Base-by-base conservation (phyloP, 2,329 filamentous ascomycete species). In the Apiospora sp. region DNA sequence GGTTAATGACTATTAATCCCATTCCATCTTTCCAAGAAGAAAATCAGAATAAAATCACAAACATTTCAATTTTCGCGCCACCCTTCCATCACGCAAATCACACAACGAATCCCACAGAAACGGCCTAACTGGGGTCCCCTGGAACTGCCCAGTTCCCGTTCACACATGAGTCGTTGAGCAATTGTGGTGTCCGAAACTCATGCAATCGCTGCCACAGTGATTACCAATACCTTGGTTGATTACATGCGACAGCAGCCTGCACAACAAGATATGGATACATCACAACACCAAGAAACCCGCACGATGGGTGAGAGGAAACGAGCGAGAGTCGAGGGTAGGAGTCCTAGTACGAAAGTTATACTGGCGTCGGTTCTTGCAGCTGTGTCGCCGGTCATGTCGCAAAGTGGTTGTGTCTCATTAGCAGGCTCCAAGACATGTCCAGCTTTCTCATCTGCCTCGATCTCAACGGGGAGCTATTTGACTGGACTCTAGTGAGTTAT, bases 361-460 rank as follows among this genome's bases (percentile, higher is more conserved):
- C 67, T 78, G 19, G 49, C 78, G 37, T 76, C 76, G 34, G 68
- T 78, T 61, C 73, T 80, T 41, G 74, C 76, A 49, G 71, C 76
- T 41, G 71, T 70, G 67, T 76, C 77, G 71, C 69, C 77, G 34
- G 72, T 76, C 4, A 75, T 77, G 72, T 79, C 79, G 44, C 73
- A 76, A 73, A 71, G 71, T 19, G 54, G 73, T 58, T 84, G 83
- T 72, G 80, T 84, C 58, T 78, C 83, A 48, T 78, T 84, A 30
- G 76, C 79, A 46, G 77, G 76, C 16, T 84, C 83, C 37, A 80
- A 77, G 54, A 74, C 78, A 37, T 84, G 83, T 68, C 75, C 81
- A 68, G 82, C 83, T 44, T 84, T 84, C 74, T 76, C 79, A 37
- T 74, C 78, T 49, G 81, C 83, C 30, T 83, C 78, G 24, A 78